A percentile compares a stretch with the other conserved stretches of the same genome.
Evolutionary conservation across 2,329 filamentous ascomycete species (phyloP).

Genomic region (Colletotrichum acutatum): DNA sequence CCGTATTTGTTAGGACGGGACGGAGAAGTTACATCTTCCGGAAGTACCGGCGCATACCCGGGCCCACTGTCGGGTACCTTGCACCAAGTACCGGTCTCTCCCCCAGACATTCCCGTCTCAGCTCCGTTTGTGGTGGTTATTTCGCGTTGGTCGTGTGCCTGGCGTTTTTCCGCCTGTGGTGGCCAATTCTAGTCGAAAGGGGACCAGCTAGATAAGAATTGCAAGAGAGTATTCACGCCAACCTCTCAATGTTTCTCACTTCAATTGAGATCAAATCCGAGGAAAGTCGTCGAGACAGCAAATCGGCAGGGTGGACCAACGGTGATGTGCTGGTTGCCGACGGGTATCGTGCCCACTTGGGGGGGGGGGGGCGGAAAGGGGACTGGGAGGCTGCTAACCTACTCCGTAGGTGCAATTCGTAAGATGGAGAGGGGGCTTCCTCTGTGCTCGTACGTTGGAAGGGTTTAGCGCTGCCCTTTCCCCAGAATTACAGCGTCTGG

Average conservation of each 20-base stretch:
- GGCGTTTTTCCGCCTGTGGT: not conserved
- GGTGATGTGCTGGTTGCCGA: not conserved
- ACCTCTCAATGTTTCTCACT: not conserved
- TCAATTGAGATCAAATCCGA: not conserved
- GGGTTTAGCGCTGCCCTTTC: constrained; percentile 32
- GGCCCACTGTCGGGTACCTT: constrained; percentile 19
- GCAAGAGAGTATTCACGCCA: too few relatives aligned
- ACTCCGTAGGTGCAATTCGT: not conserved
- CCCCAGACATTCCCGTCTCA: not conserved
- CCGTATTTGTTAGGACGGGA: not conserved
- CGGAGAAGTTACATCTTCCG: not conserved
- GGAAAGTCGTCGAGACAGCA: too few relatives aligned
- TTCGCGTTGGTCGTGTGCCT: not conserved
- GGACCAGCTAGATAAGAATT: not conserved
- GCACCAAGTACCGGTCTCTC: not conserved
- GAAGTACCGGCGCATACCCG: constrained; percentile 11
- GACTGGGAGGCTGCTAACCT: not conserved
- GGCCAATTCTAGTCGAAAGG: not conserved
- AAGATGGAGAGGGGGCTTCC: not conserved
- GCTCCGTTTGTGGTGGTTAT: not conserved
- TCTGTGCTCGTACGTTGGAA: not conserved
- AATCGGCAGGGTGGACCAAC: not conserved
- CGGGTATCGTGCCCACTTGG: constrained; percentile 33
- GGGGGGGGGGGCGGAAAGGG: constrained; percentile 1
- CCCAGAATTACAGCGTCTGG: constrained; percentile 37